Conservation (phyloP, 164 flowering plant genomes). For the Liriodendron chinense region DNA sequence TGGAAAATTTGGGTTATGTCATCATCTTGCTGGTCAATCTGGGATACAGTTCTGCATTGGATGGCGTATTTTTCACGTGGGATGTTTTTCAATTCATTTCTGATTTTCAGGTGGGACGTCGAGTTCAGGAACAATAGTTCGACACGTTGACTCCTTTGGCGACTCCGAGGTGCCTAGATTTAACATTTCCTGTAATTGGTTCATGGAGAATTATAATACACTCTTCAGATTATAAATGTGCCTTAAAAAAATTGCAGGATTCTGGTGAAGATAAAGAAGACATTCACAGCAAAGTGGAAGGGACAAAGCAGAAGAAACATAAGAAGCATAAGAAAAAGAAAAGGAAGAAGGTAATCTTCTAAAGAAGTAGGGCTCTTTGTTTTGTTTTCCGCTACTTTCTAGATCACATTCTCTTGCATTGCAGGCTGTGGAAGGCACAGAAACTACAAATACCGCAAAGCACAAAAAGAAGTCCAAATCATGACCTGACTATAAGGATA, state of each 20-base stretch:
- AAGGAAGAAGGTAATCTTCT: constrained; percentile 36
- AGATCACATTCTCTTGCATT: not conserved
- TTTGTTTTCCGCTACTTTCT: not conserved
- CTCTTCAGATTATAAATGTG: not conserved
- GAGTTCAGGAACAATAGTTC: constrained; percentile 41
- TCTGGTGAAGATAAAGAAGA: constrained; percentile 20
- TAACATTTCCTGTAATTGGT: not conserved
- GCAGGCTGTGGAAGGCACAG: constrained; percentile 25
- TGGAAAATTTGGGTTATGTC: no score
- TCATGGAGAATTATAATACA: not conserved
- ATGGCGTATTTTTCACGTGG: not conserved
- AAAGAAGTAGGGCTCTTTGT: not conserved
- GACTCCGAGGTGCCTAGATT: constrained; percentile 41
- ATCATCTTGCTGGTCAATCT: no score
- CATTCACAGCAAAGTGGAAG: constrained; percentile 3
- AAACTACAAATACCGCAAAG: constrained; percentile 15
- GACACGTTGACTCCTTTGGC: constrained; percentile 55
- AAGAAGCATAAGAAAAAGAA: constrained; percentile 36
- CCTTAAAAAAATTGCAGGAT: constrained; percentile 24
- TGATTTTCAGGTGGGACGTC: constrained; percentile 43
- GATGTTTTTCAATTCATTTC: not conserved
- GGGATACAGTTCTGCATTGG: no score
- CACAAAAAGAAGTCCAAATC: constrained; percentile 30
- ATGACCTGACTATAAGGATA: constrained; percentile 4
- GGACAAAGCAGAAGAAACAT: constrained; percentile 11